Evolutionary conservation across 1,284 basidiomycete genomes (phyloP), one percentile per base, ranked within the genome.

Genomic region (Chondrostereum purpureum): DNA sequence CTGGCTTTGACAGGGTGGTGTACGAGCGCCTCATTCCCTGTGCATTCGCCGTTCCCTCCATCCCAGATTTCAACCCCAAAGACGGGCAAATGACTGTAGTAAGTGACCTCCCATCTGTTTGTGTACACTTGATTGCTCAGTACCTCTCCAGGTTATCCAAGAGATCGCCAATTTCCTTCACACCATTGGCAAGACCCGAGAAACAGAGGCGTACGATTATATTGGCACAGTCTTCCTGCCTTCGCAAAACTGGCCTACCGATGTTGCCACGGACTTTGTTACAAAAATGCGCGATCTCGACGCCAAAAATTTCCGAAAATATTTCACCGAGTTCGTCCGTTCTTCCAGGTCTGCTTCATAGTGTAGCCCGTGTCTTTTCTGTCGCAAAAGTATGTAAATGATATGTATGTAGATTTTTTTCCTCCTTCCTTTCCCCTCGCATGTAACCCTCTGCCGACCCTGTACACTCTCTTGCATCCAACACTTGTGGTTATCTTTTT

Each of bases 1-100:
- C 92, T 11, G 95, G 95, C 1, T 99, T 98, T 59, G 92, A 97
- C 55, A 75, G 79, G 11, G 96, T 96, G 60, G 77, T 97, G 42
- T 99, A 99, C 62, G 88, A 95, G 53, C 80, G 84, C 6, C 68
- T 97, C 35, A 71, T 98, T 42, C 90, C 90, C 3, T 69, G 84
- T 1, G 84, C 85, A 23, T 97, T 99, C 61, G 75, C 82, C 17
- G 81, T 97, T 3, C 82, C 93, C 0, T 83, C 88, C 10, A 73
- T 78, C 17, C 78, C 86, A 0, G 75, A 81, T 35, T 93, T 98
- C 60, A 95, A 95, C 58, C 72, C 88, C 53, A 88, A 87, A 56
- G 92, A 95, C 57, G 92, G 90, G 4, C 90, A 93, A 55, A 80
- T 83, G 57, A 73, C 86, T 42, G 77, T 85, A 53, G 92, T 92